Conservation (phyloP, 2,329 filamentous ascomycete species). For the Fusarium sp. region DNA sequence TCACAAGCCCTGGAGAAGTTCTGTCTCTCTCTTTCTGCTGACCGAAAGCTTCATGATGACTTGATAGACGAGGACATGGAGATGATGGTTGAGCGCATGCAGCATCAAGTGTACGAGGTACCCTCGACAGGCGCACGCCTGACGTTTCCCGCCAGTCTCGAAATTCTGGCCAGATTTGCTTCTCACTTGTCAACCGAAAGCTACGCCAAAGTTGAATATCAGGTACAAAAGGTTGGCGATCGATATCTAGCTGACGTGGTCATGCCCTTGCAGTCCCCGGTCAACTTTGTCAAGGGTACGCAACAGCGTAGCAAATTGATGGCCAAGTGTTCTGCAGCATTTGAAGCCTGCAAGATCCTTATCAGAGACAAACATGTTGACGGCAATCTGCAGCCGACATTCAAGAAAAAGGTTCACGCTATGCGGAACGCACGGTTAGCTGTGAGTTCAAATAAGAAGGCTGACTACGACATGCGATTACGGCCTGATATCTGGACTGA, state of each 20-base stretch:
- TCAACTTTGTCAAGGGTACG: constrained; percentile 72
- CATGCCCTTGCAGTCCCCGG: constrained; percentile 77
- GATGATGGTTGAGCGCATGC: constrained; percentile 31
- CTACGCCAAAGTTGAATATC: constrained; percentile 63
- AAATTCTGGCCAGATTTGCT: constrained; percentile 77
- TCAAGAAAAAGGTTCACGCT: constrained; percentile 74
- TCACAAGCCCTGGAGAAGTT: constrained; percentile 76
- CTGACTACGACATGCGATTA: constrained; percentile 77
- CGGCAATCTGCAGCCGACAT: constrained; percentile 76
- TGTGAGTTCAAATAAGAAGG: constrained; percentile 79
- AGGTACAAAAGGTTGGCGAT: constrained; percentile 63
- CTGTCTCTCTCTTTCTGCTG: constrained; percentile 76
- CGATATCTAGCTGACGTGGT: constrained; percentile 81
- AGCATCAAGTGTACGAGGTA: constrained; percentile 67
- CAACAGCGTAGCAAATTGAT: constrained; percentile 74
- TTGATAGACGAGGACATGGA: constrained; percentile 23
- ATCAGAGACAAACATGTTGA: constrained; percentile 74
- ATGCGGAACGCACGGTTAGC: constrained; percentile 91
- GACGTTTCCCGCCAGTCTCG: constrained; percentile 78
- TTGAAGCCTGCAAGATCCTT: constrained; percentile 79
- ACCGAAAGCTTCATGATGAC: constrained; percentile 63
- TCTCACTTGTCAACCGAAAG: constrained; percentile 62
- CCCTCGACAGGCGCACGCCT: constrained; percentile 77
- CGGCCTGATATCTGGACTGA: constrained; percentile 80
- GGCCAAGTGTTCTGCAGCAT: constrained; percentile 90